phyloP scores from a whole-genome alignment of 2,329 filamentous ascomycete species.

The Gaeumannomyces tritici region DNA sequence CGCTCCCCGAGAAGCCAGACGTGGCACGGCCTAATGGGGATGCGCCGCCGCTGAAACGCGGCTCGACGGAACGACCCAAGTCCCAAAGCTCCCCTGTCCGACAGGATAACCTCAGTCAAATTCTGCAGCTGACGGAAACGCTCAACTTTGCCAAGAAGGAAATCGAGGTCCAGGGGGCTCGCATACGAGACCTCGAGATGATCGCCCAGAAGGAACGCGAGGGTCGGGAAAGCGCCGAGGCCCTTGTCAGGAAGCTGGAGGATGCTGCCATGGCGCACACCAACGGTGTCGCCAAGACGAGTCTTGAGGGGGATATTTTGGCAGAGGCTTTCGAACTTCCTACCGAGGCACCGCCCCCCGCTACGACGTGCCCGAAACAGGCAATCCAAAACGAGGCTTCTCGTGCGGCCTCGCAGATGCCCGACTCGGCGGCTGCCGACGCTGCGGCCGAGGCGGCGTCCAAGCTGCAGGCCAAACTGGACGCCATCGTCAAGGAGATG shows the following conservation, averaged over 20 bases:
- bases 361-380: slow-evolving; percentile 14
- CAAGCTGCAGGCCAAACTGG: slow-evolving; percentile 60
- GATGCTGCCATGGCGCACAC: slow-evolving; percentile 35
- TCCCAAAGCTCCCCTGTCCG: slow-evolving; percentile 48
- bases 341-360: slow-evolving; percentile 18
- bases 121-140: slow-evolving; percentile 75
- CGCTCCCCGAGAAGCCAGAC: slow-evolving; percentile 87
- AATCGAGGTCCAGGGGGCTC: slow-evolving; percentile 70
- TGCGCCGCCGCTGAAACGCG: slow-evolving; percentile 60
- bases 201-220: slow-evolving; percentile 69
- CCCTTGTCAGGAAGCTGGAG: slow-evolving; percentile 62
- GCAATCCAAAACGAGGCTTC: not conserved
- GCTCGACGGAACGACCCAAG: slow-evolving; percentile 66
- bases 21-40: slow-evolving; percentile 35
- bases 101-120: slow-evolving; percentile 57
- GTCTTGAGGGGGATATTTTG: slow-evolving; percentile 25
- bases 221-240: slow-evolving; percentile 77
- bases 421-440: not conserved
- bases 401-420: not conserved
- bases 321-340: slow-evolving; percentile 38
- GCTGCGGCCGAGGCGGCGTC: slow-evolving; percentile 7
- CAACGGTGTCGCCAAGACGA: slow-evolving; percentile 26
- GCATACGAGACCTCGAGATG: slow-evolving; percentile 73
- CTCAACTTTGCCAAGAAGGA: slow-evolving; percentile 77
- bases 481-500: slow-evolving; percentile 71